These are phyloP conservation scores for Phytophthora cajani DNA, from an alignment of 352 stramenopile genomes.

Conservation along the genomic window DNA sequence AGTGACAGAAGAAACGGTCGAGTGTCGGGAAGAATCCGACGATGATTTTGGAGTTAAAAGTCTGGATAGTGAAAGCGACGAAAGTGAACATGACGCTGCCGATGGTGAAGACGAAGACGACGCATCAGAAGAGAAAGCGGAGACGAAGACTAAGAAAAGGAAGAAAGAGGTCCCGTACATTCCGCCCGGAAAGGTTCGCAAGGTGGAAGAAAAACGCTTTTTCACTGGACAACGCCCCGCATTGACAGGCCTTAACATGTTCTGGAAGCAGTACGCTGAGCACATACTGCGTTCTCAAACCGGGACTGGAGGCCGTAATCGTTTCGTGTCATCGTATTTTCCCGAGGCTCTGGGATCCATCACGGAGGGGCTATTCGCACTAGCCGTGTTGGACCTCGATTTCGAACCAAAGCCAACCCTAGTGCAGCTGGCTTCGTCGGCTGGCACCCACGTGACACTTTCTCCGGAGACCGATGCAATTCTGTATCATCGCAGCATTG, in stretches of 20 bases:
- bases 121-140: slow-evolving; percentile 4
- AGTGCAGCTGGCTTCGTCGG: slow-evolving; percentile 23
- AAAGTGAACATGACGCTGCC: slow-evolving; percentile 15
- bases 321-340: slow-evolving; percentile 70
- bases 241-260: slow-evolving; percentile 52
- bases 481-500: slow-evolving; percentile 65
- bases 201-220: slow-evolving; percentile 50
- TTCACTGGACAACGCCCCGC: slow-evolving; percentile 37
- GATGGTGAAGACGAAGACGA: slow-evolving; percentile 14
- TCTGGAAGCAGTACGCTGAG: slow-evolving; percentile 69
- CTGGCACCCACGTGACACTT: slow-evolving; percentile 23
- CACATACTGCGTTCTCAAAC: slow-evolving; percentile 30
- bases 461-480: slow-evolving; percentile 34
- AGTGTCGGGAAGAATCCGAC: background rate
- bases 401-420: slow-evolving; percentile 22
- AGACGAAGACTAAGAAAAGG: slow-evolving; percentile 22
- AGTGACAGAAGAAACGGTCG: background rate
- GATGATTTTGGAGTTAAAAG: slow-evolving; percentile 33
- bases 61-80: slow-evolving; percentile 30
- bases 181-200: slow-evolving; percentile 52
- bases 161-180: slow-evolving; percentile 44
- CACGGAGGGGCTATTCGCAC: slow-evolving; percentile 59
- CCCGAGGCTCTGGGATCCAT: slow-evolving; percentile 50
- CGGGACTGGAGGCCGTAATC: background rate
- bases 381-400: slow-evolving; percentile 60